Evolutionary conservation across 345 rosid genomes (phyloP), one percentile per base, ranked within the genome.

Genomic region (Garcia nutans): DNA sequence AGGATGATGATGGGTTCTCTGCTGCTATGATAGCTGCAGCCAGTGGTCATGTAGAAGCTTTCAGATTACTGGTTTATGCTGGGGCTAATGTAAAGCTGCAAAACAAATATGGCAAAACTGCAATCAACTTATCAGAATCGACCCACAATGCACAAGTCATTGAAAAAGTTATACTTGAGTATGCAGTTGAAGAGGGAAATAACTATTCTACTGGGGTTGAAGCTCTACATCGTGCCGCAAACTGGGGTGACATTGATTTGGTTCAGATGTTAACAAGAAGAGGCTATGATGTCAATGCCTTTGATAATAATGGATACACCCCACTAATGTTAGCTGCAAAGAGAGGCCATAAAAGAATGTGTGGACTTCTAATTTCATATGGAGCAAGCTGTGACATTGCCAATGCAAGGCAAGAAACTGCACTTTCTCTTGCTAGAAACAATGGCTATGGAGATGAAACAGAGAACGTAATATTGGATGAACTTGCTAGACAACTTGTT

Each of bases 311-410:
- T 17, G 96, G 93, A n/a, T 88, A 90, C 82, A 90, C 97, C 69
- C 97, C 99, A 0, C 87, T 96, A 28, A 96, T 96, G 97, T 83
- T 96, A 72, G 97, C 98, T 13, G 99, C 98, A 23, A 89, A 75
- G 65, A 91, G 84, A 80, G 98, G 97, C 47, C 91, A 88, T 59
- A 85, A 87, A 49, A 55, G 45, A 16, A n/a, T 74, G 78, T 89
- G 97, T 16, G 82, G 87, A 76, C 88, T 89, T 45, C 70, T 96
- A 76, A 88, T 96, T 65, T 75, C 89, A 0, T 65, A 28, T 1
- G 98, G 97, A 0, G 96, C 99, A 37, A 76, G 79, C 47, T 93
- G 95, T 26, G 79, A 87, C 24, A 79, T 76, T 58, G 86, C 75
- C 87, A 92, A 83, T 49, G 75, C 71, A 8, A 85, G 82, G 68